Percentiles rank a stretch among this genome's conserved stretches.
Evolutionary conservation across 179 eudicot genomes (phyloP).

Genomic region (Gypsophila paniculata): DNA sequence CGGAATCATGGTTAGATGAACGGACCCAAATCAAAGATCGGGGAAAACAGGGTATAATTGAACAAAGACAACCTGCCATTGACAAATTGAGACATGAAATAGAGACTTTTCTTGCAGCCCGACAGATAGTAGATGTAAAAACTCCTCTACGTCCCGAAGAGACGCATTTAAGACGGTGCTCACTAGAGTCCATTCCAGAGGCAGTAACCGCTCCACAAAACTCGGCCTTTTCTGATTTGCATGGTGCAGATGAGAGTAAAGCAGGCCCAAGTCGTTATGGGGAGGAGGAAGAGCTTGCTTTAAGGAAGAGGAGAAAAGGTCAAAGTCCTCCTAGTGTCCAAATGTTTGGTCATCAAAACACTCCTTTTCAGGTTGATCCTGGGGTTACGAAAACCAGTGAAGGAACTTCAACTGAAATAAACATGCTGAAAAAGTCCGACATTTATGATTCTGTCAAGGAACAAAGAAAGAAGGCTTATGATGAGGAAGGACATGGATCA

Average conservation of each 20-base stretch:
- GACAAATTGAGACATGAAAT: constrained; percentile 72
- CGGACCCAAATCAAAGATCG: constrained; percentile 54
- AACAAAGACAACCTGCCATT: constrained; percentile 30
- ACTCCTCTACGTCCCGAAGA: constrained; percentile 31
- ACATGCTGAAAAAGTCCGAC: constrained; percentile 45
- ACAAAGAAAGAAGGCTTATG: constrained; percentile 29
- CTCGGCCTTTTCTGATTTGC: constrained; percentile 50
- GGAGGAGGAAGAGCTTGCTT: constrained; percentile 33
- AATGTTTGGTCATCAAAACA: constrained; percentile 29
- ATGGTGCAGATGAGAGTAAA: constrained; percentile 33
- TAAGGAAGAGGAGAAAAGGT: constrained; percentile 35
- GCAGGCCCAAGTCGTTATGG: constrained; percentile 23
- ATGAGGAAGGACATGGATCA: constrained; percentile 36
- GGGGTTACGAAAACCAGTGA: constrained; percentile 23
- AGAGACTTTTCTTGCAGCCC: constrained; percentile 54
- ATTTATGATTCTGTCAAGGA: constrained; percentile 38
- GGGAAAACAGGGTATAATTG: constrained; percentile 22
- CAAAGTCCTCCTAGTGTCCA: constrained; percentile 39
- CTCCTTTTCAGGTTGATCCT: constrained; percentile 17
- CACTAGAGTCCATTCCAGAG: constrained; percentile 75
- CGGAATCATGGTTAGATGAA: constrained; percentile 90
- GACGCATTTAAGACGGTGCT: constrained; percentile 37
- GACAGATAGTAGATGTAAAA: constrained; percentile 20
- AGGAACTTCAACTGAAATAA: constrained; percentile 40
- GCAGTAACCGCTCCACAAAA: constrained; percentile 58